Base-by-base conservation (phyloP, 116 monocot species). In the Trichopus zeylanicus region DNA sequence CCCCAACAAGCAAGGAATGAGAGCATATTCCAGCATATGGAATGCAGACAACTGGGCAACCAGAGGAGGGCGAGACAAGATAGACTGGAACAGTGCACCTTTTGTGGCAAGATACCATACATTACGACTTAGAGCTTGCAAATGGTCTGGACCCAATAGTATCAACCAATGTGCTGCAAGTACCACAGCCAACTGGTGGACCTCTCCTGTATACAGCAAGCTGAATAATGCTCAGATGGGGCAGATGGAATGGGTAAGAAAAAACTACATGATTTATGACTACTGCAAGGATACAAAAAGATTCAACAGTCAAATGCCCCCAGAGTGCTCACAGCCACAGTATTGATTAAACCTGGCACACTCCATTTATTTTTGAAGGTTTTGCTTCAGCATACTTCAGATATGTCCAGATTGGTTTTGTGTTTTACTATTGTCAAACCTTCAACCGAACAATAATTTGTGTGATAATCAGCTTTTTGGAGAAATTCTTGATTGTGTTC, bases 1-100 rank as follows among this genome's bases (percentile, higher is more conserved):
- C 70, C 89, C 81, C 0, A 62, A 52, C 34, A 25, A 37, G 34
- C 77, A 73, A 31, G 48, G 75, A 2, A 83, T 84, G 78, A 81
- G 56, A 39, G 58, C 57, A 11, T 89, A 75, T 27, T 80, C 77
- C 6, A 89, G 89, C 77, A 51, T 84, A 12, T 89, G 84, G 84
- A 61, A 83, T 20, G 88, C 77, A 0, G 84, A 81, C 28, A 74
- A 72, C 67, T 88, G 88, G 84, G 84, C 89, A 8, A 84, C 84
- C 0, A 69, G 75, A 31, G 78, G 85, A 6, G 84, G 85, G 13
- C 62, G 49, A 18, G 78, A 47, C 19, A 73, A 78, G 78, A 89
- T 78, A 21, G 78, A 89, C 46, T 89, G 81, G 78, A 73, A 29
- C 28, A 26, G 64, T 12, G 63, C 73, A 3, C 85, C 85, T 0